A percentile compares a stretch with the other conserved stretches of the same genome.
Conservation (phyloP, 257 asterid species). For the Solanum appendiculatum region DNA sequence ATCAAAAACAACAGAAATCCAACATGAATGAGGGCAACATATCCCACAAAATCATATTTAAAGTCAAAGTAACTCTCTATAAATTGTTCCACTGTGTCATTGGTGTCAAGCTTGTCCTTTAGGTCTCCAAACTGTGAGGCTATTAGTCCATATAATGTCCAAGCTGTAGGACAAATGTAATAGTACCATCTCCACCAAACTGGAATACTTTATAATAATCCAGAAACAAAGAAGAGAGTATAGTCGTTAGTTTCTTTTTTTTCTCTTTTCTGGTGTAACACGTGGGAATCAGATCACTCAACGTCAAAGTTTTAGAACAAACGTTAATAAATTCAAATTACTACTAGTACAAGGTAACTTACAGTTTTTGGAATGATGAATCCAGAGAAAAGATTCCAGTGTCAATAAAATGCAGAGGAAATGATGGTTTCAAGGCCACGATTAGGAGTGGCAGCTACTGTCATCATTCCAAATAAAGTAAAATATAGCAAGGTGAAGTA, state of each 20-base stretch:
- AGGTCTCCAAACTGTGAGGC: slow-evolving; percentile 32
- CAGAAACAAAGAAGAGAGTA: not conserved
- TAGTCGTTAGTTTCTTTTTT: not conserved
- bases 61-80: slow-evolving; percentile 23
- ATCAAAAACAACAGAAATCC: slow-evolving; percentile 21
- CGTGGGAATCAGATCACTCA: not conserved
- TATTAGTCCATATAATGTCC: slow-evolving; percentile 30
- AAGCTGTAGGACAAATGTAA: slow-evolving; percentile 20
- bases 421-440: not conserved
- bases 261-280: not conserved
- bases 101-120: slow-evolving; percentile 9
- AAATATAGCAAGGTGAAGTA: slow-evolving; percentile 8
- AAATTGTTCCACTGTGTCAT: slow-evolving; percentile 19
- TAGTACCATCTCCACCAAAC: slow-evolving; percentile 49
- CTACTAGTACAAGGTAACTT: not conserved
- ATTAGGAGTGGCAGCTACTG: slow-evolving; percentile 9
- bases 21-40: slow-evolving; percentile 12
- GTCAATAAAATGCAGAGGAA: slow-evolving; percentile 2
- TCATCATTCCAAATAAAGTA: slow-evolving; percentile 5
- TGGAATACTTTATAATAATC: slow-evolving; percentile 24
- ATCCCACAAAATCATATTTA: slow-evolving; percentile 19
- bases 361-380: slow-evolving; percentile 3
- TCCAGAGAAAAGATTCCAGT: slow-evolving; percentile 11
- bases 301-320: not conserved
- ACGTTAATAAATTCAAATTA: not conserved